Base-by-base conservation (phyloP, 176 grass and related monocot species). In the Puccinellia tenuiflora region DNA sequence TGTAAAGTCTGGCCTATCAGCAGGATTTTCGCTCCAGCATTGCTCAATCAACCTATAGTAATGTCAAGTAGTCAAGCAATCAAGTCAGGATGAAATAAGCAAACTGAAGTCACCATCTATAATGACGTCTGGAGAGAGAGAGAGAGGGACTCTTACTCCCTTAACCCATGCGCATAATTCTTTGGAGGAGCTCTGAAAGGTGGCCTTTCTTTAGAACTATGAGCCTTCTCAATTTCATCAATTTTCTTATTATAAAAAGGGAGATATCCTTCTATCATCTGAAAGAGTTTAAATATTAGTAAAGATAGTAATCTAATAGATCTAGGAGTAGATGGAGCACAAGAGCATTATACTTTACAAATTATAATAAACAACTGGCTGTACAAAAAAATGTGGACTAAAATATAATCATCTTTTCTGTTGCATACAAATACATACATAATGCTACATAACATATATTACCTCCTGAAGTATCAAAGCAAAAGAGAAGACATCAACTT, bases 401-500 rank as follows among this genome's bases (percentile, higher is more conserved):
- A 25, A 51, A 54, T 50, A 31, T 42, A 70, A 68, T 43, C 14
- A 57, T 39, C 22, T 43, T 2, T 43, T 2, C 24, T 67, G n/a
- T 28, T 34, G 13, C 60, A 52, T 7, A 82, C 48, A 78, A 68
- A 84, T 56, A 42, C 17, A 17, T 11, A 88, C 22, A n/a, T 11
- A 88, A 48, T 80, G 18, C 5, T 33, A 57, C 42, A 85, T 77
- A 81, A 21, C 11, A 55, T 73, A 47, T 20, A 47, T 48, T 83
- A 98, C 96, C 93, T 96, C 96, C 45, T 98, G 96, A 30, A 98
- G 78, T 90, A 98, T 95, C 83, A 98, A 92, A 82, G 96, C 77
- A 25, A 98, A 98, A 30, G 96, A 98, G 88, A 93, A 98, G 46
- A 98, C 91, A 85, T 98, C 96, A 40, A 98, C 91, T 91, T 96